Conservation (phyloP, 768 basidiomycete genomes). For the Russula ochroleuca region DNA sequence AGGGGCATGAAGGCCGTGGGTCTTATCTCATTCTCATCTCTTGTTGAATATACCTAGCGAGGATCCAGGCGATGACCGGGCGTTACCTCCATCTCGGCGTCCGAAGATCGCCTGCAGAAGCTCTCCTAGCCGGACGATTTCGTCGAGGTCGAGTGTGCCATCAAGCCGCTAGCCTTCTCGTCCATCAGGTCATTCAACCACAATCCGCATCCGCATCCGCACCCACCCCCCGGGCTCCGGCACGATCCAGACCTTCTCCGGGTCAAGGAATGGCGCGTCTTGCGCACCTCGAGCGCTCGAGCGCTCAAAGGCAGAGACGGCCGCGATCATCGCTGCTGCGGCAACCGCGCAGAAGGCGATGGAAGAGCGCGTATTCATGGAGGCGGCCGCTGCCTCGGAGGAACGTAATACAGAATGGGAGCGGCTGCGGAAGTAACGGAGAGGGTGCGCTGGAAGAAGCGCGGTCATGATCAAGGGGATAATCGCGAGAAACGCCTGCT, state of each 20-base stretch:
- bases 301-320: conserved; percentile 33
- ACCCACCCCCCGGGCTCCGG: no score
- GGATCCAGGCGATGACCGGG: conserved; percentile 14
- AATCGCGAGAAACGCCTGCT: conserved; percentile 77
- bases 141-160: no score
- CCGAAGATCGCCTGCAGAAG: conserved; percentile 29
- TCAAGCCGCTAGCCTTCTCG: no score
- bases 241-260: no score
- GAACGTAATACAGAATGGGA: conserved; percentile 32
- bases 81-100: conserved; percentile 1
- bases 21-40: not conserved
- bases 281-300: conserved; percentile 19
- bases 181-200: no score
- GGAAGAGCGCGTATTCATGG: conserved; percentile 27
- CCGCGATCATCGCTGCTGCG: conserved; percentile 42
- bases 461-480: conserved; percentile 45
- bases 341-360: conserved; percentile 31
- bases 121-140: conserved; percentile 26
- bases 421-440: conserved; percentile 21
- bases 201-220: no score
- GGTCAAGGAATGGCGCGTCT: not conserved
- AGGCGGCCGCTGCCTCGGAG: conserved; percentile 29
- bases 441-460: conserved; percentile 33
- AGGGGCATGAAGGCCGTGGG: conserved; percentile 52
- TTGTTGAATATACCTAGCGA: conserved; percentile 2